A percentile compares a stretch with the other conserved stretches of the same genome.
phyloP scores from a whole-genome alignment of 1,139 yeast species.

The Yamadazyma oceani region DNA sequence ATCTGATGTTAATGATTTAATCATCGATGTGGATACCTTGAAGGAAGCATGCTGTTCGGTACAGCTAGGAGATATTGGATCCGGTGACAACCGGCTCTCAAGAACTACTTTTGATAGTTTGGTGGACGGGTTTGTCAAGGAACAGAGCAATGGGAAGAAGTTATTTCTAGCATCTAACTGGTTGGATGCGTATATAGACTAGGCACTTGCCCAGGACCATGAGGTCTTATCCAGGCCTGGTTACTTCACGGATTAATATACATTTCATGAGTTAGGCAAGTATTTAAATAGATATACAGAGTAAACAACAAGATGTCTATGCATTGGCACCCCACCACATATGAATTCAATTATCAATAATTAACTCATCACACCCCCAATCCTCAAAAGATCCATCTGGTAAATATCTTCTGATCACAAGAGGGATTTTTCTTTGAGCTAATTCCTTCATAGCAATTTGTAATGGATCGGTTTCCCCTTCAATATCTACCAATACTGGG shows the following conservation, averaged over 20 bases:
- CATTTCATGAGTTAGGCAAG: background rate
- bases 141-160: constrained; percentile 57
- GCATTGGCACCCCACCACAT: no score
- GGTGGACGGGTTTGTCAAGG: constrained; percentile 56
- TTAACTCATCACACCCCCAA: constrained; percentile 98
- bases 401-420: constrained; percentile 90
- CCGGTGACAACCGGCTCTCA: constrained; percentile 54
- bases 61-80: constrained; percentile 43
- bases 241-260: constrained; percentile 2
- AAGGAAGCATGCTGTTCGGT: constrained; percentile 50
- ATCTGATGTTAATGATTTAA: constrained; percentile 24
- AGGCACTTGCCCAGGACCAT: constrained; percentile 1
- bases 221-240: no score
- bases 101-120: constrained; percentile 51
- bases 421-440: constrained; percentile 90
- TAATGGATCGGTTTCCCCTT: constrained; percentile 99
- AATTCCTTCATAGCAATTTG: constrained; percentile 97
- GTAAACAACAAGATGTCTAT: background rate
- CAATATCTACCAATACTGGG: constrained; percentile 95
- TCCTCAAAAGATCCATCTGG: constrained; percentile 98
- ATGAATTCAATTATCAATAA: constrained; percentile 67
- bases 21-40: constrained; percentile 52
- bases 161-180: constrained; percentile 59
- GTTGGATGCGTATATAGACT: constrained; percentile 54
- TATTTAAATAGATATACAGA: no score